These are phyloP conservation scores for Encephalitozoon romaleae DNA, from an alignment of 371 early-diverging fungal species.

Conservation along the genomic window DNA sequence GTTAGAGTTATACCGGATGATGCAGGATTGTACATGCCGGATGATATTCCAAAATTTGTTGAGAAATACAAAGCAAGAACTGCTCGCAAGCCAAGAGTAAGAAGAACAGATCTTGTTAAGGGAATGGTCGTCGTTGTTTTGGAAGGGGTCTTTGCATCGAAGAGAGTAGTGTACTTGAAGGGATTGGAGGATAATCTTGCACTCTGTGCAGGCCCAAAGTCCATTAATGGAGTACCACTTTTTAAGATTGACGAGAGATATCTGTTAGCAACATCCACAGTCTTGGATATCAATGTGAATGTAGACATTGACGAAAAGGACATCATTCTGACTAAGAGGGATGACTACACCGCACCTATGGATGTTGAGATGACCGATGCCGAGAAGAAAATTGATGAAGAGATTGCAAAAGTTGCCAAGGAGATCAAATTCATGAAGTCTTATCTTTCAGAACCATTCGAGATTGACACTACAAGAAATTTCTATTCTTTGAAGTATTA, in stretches of 20 bases:
- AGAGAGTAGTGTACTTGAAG: constrained; percentile 49
- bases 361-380: constrained; percentile 27
- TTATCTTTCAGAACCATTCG: constrained; percentile 46
- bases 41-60: constrained; percentile 49
- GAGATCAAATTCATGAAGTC: constrained; percentile 38
- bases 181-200: constrained; percentile 41
- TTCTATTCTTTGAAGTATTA: constrained; percentile 53
- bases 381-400: constrained; percentile 26
- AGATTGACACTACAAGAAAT: constrained; percentile 38
- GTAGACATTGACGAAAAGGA: constrained; percentile 17
- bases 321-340: constrained; percentile 16
- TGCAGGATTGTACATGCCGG: constrained; percentile 41
- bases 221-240: constrained; percentile 42
- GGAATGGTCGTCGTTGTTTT: constrained; percentile 57
- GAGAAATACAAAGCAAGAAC: constrained; percentile 41
- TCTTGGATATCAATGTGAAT: constrained; percentile 28
- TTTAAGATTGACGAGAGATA: constrained; percentile 59
- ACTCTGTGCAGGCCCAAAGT: constrained; percentile 39
- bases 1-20: constrained; percentile 24
- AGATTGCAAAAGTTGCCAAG: constrained; percentile 29
- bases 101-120: constrained; percentile 41
- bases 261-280: constrained; percentile 46
- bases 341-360: constrained; percentile 17
- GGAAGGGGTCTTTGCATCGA: constrained; percentile 52
- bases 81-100: constrained; percentile 11